A percentile compares a stretch with the other conserved stretches of the same genome.
These are phyloP conservation scores for Anisodus acutangulus DNA, from an alignment of 257 asterid genomes.

Conservation along the genomic window DNA sequence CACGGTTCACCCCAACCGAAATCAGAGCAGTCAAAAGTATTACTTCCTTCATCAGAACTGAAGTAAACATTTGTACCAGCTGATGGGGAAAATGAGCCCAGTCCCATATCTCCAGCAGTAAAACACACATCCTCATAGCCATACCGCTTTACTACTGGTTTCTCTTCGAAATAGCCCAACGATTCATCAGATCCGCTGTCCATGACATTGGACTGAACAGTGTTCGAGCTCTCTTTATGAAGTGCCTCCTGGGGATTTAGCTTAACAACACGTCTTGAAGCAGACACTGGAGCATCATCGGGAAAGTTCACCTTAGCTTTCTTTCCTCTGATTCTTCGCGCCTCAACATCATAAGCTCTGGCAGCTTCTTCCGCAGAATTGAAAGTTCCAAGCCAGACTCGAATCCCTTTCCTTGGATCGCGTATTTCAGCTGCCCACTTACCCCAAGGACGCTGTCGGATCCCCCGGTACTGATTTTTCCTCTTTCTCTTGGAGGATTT, in stretches of 20 bases:
- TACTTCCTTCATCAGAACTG: conserved; percentile 83
- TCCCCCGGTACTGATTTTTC: conserved; percentile 94
- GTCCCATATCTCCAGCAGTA: conserved; percentile 45
- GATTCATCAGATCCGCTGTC: conserved; percentile 45
- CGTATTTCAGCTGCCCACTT: conserved; percentile 99
- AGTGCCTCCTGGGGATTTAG: conserved; percentile 39
- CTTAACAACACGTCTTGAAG: conserved; percentile 50
- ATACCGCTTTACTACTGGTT: conserved; percentile 45
- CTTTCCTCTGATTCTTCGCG: conserved; percentile 87
- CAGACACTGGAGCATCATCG: conserved; percentile 52
- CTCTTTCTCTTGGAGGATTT: conserved; percentile 84
- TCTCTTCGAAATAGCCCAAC: conserved; percentile 57
- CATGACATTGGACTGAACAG: conserved; percentile 28
- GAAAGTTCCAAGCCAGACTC: conserved; percentile 98
- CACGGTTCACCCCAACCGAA: conserved; percentile 76
- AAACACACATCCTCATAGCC: conserved; percentile 27
- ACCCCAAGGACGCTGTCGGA: conserved; percentile 99
- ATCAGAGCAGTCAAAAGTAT: conserved; percentile 78
- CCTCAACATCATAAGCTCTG: conserved; percentile 90
- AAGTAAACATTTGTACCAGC: conserved; percentile 57
- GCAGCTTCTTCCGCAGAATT: conserved; percentile 99
- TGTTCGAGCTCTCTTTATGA: conserved; percentile 31
- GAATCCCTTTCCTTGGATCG: conserved; percentile 92
- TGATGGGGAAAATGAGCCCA: conserved; percentile 48
- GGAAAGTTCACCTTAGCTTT: conserved; percentile 97